phyloP scores from a whole-genome alignment of 768 basidiomycete genomes.

The Collybia mongolica region DNA sequence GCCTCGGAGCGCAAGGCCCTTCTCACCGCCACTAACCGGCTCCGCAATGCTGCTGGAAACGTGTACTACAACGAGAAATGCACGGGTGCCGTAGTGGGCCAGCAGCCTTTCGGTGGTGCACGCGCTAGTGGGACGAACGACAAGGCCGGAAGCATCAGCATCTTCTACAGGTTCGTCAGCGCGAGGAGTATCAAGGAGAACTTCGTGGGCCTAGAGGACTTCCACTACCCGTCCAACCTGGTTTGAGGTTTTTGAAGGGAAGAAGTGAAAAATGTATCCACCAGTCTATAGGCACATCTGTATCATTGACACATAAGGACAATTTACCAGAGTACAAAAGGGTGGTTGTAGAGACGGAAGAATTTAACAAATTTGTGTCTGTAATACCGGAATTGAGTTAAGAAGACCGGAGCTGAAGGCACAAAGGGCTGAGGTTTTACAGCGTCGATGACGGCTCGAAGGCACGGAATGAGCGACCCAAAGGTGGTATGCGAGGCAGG shows the following conservation, averaged over 20 bases:
- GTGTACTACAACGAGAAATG: slow-evolving; percentile 99
- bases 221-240: slow-evolving; percentile 86
- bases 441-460: too few relatives aligned
- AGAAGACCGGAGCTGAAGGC: too few relatives aligned
- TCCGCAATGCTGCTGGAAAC: slow-evolving; percentile 93
- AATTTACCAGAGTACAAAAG: too few relatives aligned
- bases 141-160: slow-evolving; percentile 83
- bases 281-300: too few relatives aligned
- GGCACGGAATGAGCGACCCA: too few relatives aligned
- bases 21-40: slow-evolving; percentile 71
- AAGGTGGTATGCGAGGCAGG: too few relatives aligned
- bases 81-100: slow-evolving; percentile 96
- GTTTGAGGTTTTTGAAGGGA: slow-evolving; percentile 34
- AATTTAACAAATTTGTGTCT: too few relatives aligned
- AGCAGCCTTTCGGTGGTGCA: slow-evolving; percentile 97
- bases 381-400: too few relatives aligned
- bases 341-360: too few relatives aligned
- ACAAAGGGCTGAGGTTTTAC: too few relatives aligned
- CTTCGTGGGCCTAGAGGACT: slow-evolving; percentile 80
- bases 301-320: too few relatives aligned
- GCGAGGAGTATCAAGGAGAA: slow-evolving; percentile 97
- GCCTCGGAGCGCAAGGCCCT: slow-evolving; percentile 79
- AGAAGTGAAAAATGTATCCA: neutral
- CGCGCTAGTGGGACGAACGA: slow-evolving; percentile 96
- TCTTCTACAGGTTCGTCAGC: slow-evolving; percentile 76